Conservation (phyloP, 2,329 filamentous ascomycete genomes). For the Colletotrichum chrysophilum region DNA sequence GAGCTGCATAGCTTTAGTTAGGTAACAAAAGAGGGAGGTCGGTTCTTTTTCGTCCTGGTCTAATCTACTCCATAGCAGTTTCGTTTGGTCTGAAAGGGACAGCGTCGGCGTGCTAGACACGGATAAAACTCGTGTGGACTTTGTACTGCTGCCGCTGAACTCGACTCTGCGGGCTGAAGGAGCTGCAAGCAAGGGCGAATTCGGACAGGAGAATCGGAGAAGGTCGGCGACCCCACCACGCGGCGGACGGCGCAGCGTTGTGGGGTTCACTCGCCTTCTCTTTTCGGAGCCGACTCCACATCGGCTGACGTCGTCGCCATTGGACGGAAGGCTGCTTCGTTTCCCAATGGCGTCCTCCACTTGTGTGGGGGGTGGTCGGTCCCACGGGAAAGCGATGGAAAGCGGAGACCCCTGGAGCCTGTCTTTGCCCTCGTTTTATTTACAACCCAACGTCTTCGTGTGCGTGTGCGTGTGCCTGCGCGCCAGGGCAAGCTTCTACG, state of each 20-base stretch:
- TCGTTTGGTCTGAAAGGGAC: neutral
- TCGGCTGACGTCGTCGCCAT: neutral
- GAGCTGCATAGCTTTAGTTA: neutral
- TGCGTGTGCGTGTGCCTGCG: neutral
- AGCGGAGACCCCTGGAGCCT: neutral
- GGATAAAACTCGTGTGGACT: neutral
- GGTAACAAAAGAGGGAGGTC: neutral
- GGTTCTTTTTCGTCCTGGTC: neutral
- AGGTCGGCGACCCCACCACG: slow-evolving; percentile 14
- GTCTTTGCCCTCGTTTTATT: neutral
- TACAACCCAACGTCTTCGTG: neutral
- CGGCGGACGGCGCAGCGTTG: neutral
- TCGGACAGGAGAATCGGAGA: slow-evolving; percentile 16
- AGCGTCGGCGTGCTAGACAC: neutral
- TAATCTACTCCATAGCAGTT: neutral
- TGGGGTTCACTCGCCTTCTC: neutral
- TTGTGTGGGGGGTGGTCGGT: neutral
- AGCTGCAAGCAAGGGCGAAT: slow-evolving; percentile 13
- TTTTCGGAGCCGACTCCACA: neutral
- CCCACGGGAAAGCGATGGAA: neutral
- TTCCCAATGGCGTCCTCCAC: neutral
- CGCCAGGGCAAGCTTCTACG: neutral
- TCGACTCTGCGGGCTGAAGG: neutral
- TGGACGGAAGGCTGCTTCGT: neutral
- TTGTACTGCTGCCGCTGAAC: neutral